These are phyloP conservation scores for Colletotrichum tropicale DNA, from an alignment of 2,329 filamentous ascomycete genomes.

Conservation along the genomic window DNA sequence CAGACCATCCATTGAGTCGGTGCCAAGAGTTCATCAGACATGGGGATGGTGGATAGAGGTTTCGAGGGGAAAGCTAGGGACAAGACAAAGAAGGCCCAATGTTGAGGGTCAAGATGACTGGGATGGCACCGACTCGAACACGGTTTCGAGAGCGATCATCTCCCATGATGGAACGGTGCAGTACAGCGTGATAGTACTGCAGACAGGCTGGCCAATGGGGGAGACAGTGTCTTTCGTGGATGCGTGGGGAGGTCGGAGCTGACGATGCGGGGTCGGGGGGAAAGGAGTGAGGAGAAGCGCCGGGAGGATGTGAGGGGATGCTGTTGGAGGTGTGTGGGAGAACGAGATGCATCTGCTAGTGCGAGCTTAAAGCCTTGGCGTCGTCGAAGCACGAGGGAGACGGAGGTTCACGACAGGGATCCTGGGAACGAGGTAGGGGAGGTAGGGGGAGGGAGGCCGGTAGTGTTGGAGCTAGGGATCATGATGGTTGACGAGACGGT, in stretches of 20 bases:
- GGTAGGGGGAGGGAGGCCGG: not conserved
- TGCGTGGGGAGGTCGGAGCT: constrained; percentile 15
- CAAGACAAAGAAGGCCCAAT: not conserved
- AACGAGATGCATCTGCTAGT: not conserved
- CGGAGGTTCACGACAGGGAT: not conserved
- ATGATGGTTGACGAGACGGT: not conserved
- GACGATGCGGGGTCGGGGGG: constrained; percentile 15
- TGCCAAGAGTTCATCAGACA: constrained; percentile 16
- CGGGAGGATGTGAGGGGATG: not conserved
- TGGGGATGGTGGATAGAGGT: constrained; percentile 6
- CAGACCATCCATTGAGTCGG: constrained; percentile 1
- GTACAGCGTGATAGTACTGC: constrained; percentile 1
- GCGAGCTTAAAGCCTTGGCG: not conserved
- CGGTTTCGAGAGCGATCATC: constrained; percentile 8
- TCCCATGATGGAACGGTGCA: constrained; percentile 12
- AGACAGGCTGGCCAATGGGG: constrained; percentile 8
- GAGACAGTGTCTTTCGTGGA: not conserved
- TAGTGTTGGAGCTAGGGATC: constrained; percentile 2
- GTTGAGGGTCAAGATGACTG: not conserved
- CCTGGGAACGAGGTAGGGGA: not conserved
- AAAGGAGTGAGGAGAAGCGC: not conserved
- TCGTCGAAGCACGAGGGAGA: not conserved
- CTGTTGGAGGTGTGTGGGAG: not conserved
- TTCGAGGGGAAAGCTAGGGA: not conserved
- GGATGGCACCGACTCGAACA: not conserved